Evolutionary conservation across 108 stramenopile species (phyloP), one percentile per base, ranked within the genome.

Genomic region (Cyclotella baltica): DNA sequence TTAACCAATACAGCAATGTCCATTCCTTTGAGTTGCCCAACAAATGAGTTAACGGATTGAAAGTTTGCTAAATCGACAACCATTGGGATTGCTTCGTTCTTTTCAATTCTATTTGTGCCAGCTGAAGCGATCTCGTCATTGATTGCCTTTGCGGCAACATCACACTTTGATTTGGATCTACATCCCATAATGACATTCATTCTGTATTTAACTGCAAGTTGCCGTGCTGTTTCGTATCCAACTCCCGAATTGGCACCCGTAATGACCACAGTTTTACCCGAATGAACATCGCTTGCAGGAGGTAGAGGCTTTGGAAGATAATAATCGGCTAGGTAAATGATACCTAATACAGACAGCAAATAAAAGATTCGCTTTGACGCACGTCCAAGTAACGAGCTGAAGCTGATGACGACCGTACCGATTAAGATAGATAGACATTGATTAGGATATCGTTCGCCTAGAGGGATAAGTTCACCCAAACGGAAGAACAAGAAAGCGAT

Each of bases 171-270:
- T 51, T 23, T 34, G 13, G 81, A 82, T 67, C 81, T 70, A 67
- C 76, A 82, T 36, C 76, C 81, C 71, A 82, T 31, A 30, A 82
- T 59, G 23, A 82, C 81, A 0, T 69, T 43, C 71, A 66, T 25
- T 11, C 81, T 76, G 36, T 82, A 77, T 19, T 51, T 66, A n/a
- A 72, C 70, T 20, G 77, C 81, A 23, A 82, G 81, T 51, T 77
- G 76, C 28, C 81, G 22, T 9, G 81, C 71, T 16, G 71, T 72
- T 77, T 95, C 93, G 36, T 84, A 90, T 22, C 93, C 93, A 66
- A 95, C 88, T 1, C 93, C 93, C 16, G 89, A 74, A 66, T 95
- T 95, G 67, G 93, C 93, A 35, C 93, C 93, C 1, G 93, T 95
- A 30, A 95, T 82, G 11, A 95, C 56, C 20, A 95, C 67, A 9